Conservation (phyloP, 2,329 filamentous ascomycete species). For the Coniella vitis region DNA sequence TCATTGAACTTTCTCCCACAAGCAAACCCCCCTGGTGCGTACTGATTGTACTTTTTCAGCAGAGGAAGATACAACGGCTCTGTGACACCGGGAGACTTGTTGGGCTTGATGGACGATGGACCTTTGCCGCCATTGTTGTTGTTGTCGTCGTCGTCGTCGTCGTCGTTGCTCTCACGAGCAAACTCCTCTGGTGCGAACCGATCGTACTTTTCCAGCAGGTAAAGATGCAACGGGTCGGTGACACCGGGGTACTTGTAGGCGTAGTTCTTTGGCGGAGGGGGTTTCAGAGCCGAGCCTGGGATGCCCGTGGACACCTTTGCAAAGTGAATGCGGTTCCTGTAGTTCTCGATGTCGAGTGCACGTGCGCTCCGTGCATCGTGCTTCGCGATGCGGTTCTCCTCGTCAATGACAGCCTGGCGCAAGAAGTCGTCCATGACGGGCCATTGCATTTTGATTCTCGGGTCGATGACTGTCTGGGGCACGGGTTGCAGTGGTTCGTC, state of each 20-base stretch:
- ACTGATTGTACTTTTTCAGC: constrained; percentile 7
- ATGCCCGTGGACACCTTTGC: no score
- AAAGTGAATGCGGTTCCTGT: no score
- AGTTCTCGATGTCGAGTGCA: no score
- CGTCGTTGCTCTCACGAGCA: neutral
- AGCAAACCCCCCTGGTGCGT: neutral
- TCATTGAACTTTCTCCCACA: neutral
- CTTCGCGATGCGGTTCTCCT: neutral
- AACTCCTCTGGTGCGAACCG: constrained; percentile 1
- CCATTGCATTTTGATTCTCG: constrained; percentile 6
- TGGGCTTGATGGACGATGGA: neutral
- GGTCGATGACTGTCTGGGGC: constrained; percentile 4
- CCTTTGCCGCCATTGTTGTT: neutral
- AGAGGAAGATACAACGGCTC: constrained; percentile 6
- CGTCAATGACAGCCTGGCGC: neutral
- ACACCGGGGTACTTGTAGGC: constrained; percentile 7
- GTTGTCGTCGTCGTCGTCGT: neutral
- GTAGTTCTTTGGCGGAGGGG: neutral
- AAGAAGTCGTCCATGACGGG: neutral
- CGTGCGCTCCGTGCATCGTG: no score
- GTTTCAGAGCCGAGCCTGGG: no score
- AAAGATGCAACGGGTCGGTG: constrained; percentile 3
- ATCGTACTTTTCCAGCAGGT: constrained; percentile 9
- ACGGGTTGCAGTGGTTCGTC: neutral
- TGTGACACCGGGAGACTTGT: constrained; percentile 6